Percentiles rank a stretch among this genome's conserved stretches.
These are phyloP conservation scores for Raffaelea ambrosiae DNA, from an alignment of 2,329 filamentous ascomycete species.

Conservation along the genomic window DNA sequence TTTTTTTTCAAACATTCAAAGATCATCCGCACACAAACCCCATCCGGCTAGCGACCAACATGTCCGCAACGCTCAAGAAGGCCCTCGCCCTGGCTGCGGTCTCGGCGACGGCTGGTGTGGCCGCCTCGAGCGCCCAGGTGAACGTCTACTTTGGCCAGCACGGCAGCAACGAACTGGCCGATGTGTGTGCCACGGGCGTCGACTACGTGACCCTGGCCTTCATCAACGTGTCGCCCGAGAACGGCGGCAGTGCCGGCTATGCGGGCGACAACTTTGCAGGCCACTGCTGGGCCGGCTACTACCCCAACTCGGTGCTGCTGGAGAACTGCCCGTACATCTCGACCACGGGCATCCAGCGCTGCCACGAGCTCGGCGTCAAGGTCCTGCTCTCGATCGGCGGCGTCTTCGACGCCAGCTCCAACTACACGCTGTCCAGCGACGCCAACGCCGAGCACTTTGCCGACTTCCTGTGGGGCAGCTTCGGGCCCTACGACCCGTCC, in stretches of 20 bases:
- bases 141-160: slow-evolving; percentile 25
- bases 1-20: neutral
- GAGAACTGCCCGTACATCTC: slow-evolving; percentile 23
- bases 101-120: slow-evolving; percentile 15
- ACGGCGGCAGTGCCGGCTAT: slow-evolving; percentile 22
- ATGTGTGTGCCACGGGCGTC: slow-evolving; percentile 24
- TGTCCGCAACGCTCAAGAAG: slow-evolving; percentile 14
- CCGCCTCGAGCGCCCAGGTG: slow-evolving; percentile 14
- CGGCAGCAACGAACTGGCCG: slow-evolving; percentile 16
- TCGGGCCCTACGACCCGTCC: slow-evolving; percentile 23
- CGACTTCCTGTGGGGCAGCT: slow-evolving; percentile 27
- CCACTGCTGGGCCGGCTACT: slow-evolving; percentile 25
- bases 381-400: slow-evolving; percentile 58
- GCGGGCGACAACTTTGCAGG: slow-evolving; percentile 29
- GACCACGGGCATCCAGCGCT: slow-evolving; percentile 30
- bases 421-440: slow-evolving; percentile 25
- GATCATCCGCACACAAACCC: too few relatives aligned
- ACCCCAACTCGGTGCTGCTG: slow-evolving; percentile 23
- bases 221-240: slow-evolving; percentile 28
- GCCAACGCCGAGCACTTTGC: slow-evolving; percentile 24
- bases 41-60: too few relatives aligned
- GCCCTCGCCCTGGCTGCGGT: slow-evolving; percentile 17
- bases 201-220: slow-evolving; percentile 32
- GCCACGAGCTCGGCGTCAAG: slow-evolving; percentile 51
- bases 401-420: slow-evolving; percentile 19